Base-by-base conservation (phyloP, 352 stramenopile genomes). In the Pythium volutum region DNA sequence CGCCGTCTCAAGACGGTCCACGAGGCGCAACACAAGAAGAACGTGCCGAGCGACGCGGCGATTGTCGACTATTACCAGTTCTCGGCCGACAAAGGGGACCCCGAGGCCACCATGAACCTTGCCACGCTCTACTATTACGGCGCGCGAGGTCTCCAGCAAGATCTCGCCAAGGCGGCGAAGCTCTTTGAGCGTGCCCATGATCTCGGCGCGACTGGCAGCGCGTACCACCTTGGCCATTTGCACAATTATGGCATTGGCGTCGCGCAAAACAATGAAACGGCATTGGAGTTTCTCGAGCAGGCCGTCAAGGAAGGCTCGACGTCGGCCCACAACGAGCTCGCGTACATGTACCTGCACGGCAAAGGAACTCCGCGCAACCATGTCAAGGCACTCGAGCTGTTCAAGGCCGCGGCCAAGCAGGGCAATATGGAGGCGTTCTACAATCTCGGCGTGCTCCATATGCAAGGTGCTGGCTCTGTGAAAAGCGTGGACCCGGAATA, bases 21-120 rank as follows among this genome's bases (percentile, higher is more conserved):
- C 18, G 85, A 92, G 62, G 73, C 76, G 39, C 81, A 92, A 58
- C 81, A 91, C 62, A 92, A 92, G 68, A 91, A 89, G 58, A 92
- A 89, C 50, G 55, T 82, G 4, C 85, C 85, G 18, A 84, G 73
- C 14, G 82, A 92, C 64, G 79, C 72, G 1, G 86, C 81, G 0
- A 89, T 93, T 47, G 81, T 95, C n/a, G 84, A 96, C 50, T 97
- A 96, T 60, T 96, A 96, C 59, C 75, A 91, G 60, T 93, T 94
- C 65, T 90, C 89, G 46, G 84, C 89, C 10, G 86, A 95, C 36
- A 94, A 95, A 60, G 89, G 88, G 16, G 88, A 97, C 62, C 70
- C 82, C 0, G 76, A 92, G 23, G 87, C 89, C 23, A 91, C 84
- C 15, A 69, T 94, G 16, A 89, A 88, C 58, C 66, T 96, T n/a